Evolutionary conservation across 805 yeast species (phyloP).

Genomic region (Scheffersomyces ergatensis): DNA sequence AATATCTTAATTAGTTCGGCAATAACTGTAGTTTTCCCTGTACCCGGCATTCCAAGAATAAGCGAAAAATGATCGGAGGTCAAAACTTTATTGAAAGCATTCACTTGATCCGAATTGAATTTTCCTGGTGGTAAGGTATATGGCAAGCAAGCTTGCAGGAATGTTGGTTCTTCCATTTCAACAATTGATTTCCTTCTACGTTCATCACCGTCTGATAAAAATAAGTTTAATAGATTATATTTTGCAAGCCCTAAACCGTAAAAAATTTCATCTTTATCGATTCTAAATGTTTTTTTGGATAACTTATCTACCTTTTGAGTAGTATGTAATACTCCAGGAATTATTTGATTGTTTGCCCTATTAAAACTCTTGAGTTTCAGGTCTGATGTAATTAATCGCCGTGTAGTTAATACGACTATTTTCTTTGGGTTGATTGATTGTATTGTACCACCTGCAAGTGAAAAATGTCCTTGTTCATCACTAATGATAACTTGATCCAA

Average conservation of each 20-base stretch:
- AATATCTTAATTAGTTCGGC: slow-evolving; percentile 67
- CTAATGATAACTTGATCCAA: slow-evolving; percentile 72
- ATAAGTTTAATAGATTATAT: slow-evolving; percentile 68
- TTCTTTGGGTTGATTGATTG: slow-evolving; percentile 37
- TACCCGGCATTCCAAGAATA: slow-evolving; percentile 97
- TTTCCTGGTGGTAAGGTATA: slow-evolving; percentile 17
- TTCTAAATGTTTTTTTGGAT: slow-evolving; percentile 43
- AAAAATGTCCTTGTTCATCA: slow-evolving; percentile 77
- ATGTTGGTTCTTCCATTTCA: slow-evolving; percentile 50
- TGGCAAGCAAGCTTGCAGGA: slow-evolving; percentile 10
- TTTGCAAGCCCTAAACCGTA: slow-evolving; percentile 76
- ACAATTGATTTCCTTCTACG: slow-evolving; percentile 49
- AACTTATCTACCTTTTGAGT: slow-evolving; percentile 5
- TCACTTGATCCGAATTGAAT: slow-evolving; percentile 69
- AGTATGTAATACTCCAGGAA: slow-evolving; percentile 43
- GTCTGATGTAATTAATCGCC: slow-evolving; percentile 48
- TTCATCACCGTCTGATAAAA: slow-evolving; percentile 49
- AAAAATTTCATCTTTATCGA: slow-evolving; percentile 78
- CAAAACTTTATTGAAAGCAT: slow-evolving; percentile 66
- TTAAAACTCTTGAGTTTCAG: slow-evolving; percentile 44
- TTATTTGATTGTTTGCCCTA: slow-evolving; percentile 44
- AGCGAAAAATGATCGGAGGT: slow-evolving; percentile 72
- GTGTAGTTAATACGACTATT: slow-evolving; percentile 50
- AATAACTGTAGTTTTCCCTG: slow-evolving; percentile 72
- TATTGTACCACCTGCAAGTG: slow-evolving; percentile 64